These are phyloP conservation scores for Zizania palustris DNA, from an alignment of 202 grass and related monocot genomes.

Conservation along the genomic window DNA sequence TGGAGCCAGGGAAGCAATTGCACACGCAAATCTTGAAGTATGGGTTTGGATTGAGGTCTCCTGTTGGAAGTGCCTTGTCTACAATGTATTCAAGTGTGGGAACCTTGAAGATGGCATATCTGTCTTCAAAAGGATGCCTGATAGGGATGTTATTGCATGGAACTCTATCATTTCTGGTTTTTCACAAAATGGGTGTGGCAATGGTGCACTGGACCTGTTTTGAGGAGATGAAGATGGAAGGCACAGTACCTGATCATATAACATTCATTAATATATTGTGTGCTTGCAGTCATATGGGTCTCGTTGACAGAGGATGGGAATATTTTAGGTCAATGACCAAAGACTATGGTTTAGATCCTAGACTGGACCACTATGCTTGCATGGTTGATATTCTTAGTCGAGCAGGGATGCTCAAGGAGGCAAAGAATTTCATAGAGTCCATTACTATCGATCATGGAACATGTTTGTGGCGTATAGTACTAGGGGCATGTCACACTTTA, in stretches of 20 bases:
- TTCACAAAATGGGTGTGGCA: slow-evolving; percentile 75
- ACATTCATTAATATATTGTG: slow-evolving; percentile 76
- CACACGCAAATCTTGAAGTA: slow-evolving; percentile 66
- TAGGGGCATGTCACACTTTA: slow-evolving; percentile 62
- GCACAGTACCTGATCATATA: slow-evolving; percentile 66
- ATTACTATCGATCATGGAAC: slow-evolving; percentile 70
- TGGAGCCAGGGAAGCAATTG: slow-evolving; percentile 74
- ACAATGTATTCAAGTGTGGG: slow-evolving; percentile 86
- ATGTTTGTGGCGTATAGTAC: slow-evolving; percentile 73
- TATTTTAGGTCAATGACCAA: slow-evolving; percentile 71
- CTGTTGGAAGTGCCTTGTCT: slow-evolving; percentile 75
- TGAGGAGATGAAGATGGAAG: slow-evolving; percentile 71
- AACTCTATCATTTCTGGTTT: slow-evolving; percentile 81
- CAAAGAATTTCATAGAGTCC: slow-evolving; percentile 76
- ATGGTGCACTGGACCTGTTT: slow-evolving; percentile 68
- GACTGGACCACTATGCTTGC: slow-evolving; percentile 79
- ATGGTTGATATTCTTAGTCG: slow-evolving; percentile 79
- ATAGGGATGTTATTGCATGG: slow-evolving; percentile 73
- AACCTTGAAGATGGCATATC: slow-evolving; percentile 63
- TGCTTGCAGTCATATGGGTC: slow-evolving; percentile 78
- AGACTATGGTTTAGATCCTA: slow-evolving; percentile 60
- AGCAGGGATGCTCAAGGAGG: slow-evolving; percentile 65
- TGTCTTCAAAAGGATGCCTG: slow-evolving; percentile 66
- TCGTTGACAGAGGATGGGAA: slow-evolving; percentile 72
- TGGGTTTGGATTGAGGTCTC: slow-evolving; percentile 56